phyloP scores from a whole-genome alignment of 176 grass and related monocot species.

The Alopecurus myosuroides region DNA sequence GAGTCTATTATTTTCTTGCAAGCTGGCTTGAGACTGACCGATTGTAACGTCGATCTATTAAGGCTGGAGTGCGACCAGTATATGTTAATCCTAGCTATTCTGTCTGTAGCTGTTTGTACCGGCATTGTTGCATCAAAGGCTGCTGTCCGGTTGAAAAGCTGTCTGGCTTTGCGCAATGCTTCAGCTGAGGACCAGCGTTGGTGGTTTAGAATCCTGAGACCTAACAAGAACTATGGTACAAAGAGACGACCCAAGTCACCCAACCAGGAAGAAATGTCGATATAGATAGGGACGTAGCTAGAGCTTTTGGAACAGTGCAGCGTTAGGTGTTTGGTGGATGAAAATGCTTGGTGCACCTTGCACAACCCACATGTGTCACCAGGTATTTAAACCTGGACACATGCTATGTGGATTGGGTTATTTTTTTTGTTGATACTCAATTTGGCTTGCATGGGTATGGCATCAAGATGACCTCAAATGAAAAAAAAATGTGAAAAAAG shows the following conservation, averaged over 20 bases:
- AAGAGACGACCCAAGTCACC: neutral
- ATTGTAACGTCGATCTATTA: neutral
- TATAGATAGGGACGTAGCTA: neutral
- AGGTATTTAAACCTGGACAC: neutral
- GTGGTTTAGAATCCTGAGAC: neutral
- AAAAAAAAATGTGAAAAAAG: no score
- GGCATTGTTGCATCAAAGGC: neutral
- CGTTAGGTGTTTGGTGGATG: neutral
- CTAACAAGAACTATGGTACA: slow-evolving; percentile 7
- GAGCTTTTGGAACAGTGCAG: neutral
- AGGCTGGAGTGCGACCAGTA: neutral
- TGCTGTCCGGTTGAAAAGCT: neutral
- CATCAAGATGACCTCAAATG: no score
- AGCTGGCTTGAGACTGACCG: neutral
- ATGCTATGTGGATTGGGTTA: no score
- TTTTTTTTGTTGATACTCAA: no score
- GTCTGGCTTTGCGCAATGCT: neutral
- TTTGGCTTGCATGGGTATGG: no score
- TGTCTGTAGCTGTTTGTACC: neutral
- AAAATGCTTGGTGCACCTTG: neutral
- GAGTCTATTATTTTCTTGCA: slow-evolving; percentile 2
- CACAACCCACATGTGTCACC: neutral
- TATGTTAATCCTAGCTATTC: neutral
- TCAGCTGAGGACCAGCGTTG: neutral
- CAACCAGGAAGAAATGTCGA: neutral